Base-by-base conservation (phyloP, 805 yeast genomes). In the Scheffersomyces lignosus region DNA sequence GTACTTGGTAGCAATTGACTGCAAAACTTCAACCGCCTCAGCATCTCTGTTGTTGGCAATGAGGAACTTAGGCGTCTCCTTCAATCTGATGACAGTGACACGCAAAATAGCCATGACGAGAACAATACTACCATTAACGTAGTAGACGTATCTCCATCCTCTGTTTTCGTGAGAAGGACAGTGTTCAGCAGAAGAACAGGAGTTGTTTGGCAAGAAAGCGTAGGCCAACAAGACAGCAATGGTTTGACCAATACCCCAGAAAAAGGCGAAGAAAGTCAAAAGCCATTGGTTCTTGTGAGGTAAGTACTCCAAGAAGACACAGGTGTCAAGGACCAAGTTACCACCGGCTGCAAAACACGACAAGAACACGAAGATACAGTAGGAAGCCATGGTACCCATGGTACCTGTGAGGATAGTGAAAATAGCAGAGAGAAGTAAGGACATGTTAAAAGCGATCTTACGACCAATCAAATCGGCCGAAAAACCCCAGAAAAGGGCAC, bases 381-480 rank as follows among this genome's bases (percentile, higher is more conserved):
- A 75, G 38, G 73, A 70, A 3, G 73, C 71, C 50, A 68, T 70
- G 36, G 60, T 60, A 22, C 63, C 63, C 58, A 69, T 71, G 18
- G 74, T 77, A 33, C 79, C 82, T 2, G 73, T 64, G 31, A 75
- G 58, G 42, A 77, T 70, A 4, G 73, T 67, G 45, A 76, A 73
- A 1, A 65, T 40, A 1, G 79, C 66, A n/a, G 75, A 58, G 12
- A 73, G 44, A 18, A 77, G 49, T 32, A 77, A 55, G 4, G 79
- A 71, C 7, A 61, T 47, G 47, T 75, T 76, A 60, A 77, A 77
- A 1, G 81, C 79, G 13, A 66, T 40, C 48, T 66, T 70, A 43
- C 82, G 60, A 22, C 82, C 82, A 31, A 77, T 73, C 30, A 77
- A 51, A 57, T 77, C 82, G 16, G 77, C 78, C 33, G 70, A 62